Evolutionary conservation across 192 early-diverging fungal genomes (phyloP).

Genomic region (Anaeromyces robustus): DNA sequence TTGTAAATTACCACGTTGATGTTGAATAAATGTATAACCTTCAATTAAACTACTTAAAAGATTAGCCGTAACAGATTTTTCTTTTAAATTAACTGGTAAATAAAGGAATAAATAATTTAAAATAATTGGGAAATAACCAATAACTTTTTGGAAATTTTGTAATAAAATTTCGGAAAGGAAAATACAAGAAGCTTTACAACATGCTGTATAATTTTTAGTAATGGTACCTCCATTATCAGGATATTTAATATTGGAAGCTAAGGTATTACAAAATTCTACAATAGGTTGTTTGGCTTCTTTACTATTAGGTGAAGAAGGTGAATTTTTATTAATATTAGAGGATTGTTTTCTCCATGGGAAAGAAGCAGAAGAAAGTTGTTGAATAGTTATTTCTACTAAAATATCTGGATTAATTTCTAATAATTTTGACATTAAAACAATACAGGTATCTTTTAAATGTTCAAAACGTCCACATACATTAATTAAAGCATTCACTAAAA

Average conservation of each 20-base stretch:
- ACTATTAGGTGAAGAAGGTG: not conserved
- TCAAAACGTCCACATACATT: slow-evolving; percentile 17
- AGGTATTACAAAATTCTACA: not conserved
- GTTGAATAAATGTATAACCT: slow-evolving; percentile 11
- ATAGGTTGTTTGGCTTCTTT: not conserved
- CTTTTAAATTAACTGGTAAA: slow-evolving; percentile 11
- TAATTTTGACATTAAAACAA: slow-evolving; percentile 7
- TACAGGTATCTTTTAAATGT: slow-evolving; percentile 2
- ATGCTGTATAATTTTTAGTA: slow-evolving; percentile 10
- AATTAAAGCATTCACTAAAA: slow-evolving; percentile 18
- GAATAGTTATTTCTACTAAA: slow-evolving; percentile 8
- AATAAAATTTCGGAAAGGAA: slow-evolving; percentile 17
- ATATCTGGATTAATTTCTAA: slow-evolving; percentile 11
- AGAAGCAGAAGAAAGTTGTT: slow-evolving; percentile 13
- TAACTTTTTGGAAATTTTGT: slow-evolving; percentile 15
- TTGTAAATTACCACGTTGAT: not conserved
- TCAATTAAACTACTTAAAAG: slow-evolving; percentile 16
- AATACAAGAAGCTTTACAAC: slow-evolving; percentile 10
- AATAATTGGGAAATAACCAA: slow-evolving; percentile 16
- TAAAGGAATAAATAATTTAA: slow-evolving; percentile 23
- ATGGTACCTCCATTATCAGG: slow-evolving; percentile 15
- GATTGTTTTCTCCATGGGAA: slow-evolving; percentile 14
- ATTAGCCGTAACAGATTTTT: slow-evolving; percentile 7
- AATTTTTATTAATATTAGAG: not conserved
- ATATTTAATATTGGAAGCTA: slow-evolving; percentile 11